Percentiles rank a stretch among this genome's conserved stretches.
Conservation (phyloP, 768 basidiomycete species). For the Clitopilus passeckerianus region DNA sequence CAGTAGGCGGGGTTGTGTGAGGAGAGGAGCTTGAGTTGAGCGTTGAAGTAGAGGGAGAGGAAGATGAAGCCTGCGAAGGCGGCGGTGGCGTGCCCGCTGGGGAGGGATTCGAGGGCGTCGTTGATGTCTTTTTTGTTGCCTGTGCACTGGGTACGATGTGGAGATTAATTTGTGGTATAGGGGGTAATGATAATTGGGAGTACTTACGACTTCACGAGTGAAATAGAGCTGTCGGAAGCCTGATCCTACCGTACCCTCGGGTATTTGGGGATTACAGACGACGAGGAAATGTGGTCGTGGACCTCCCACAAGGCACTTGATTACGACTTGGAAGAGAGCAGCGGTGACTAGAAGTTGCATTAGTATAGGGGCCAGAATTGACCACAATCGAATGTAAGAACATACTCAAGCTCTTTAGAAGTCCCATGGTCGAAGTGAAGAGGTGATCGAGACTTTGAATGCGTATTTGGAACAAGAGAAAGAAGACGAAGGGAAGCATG, state of each 20-base stretch:
- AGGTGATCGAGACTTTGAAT: slow-evolving; percentile 39
- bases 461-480: slow-evolving; percentile 49
- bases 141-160: slow-evolving; percentile 40
- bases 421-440: slow-evolving; percentile 46
- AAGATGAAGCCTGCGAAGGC: slow-evolving; percentile 52
- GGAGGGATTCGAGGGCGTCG: slow-evolving; percentile 51
- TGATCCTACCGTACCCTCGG: slow-evolving; percentile 16
- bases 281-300: slow-evolving; percentile 47
- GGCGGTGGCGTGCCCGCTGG: slow-evolving; percentile 54
- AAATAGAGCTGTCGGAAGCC: slow-evolving; percentile 20
- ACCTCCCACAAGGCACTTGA: slow-evolving; percentile 52
- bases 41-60: slow-evolving; percentile 43
- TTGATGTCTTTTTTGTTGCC: slow-evolving; percentile 52
- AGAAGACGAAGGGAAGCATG: slow-evolving; percentile 49
- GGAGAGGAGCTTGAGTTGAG: slow-evolving; percentile 53
- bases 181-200: too few species aligned
- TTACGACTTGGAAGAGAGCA: slow-evolving; percentile 37
- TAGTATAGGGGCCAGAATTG: background rate
- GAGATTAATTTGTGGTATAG: too few species aligned
- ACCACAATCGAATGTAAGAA: slow-evolving; percentile 27
- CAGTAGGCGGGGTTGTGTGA: slow-evolving; percentile 60
- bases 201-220: background rate
- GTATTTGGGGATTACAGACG: slow-evolving; percentile 44
- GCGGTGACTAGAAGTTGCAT: slow-evolving; percentile 14
- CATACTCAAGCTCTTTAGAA: slow-evolving; percentile 39